These are phyloP conservation scores for Trametes punicea DNA, from an alignment of 768 basidiomycete species.

Conservation along the genomic window DNA sequence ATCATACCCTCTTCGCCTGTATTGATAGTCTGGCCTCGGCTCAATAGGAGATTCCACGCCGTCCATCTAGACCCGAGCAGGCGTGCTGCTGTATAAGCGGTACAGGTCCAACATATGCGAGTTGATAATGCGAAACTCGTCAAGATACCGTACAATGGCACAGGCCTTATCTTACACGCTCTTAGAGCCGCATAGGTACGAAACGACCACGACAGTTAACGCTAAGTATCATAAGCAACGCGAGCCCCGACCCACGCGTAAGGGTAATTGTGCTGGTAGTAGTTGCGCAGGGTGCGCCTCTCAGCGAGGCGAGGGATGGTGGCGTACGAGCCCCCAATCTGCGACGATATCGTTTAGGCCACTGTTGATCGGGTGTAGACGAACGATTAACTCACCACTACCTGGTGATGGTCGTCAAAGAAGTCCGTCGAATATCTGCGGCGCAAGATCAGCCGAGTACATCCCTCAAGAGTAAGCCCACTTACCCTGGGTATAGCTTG, in stretches of 20 bases:
- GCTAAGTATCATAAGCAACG: constrained; percentile 53
- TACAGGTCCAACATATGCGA: no score
- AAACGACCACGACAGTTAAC: no score
- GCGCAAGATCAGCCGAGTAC: background rate
- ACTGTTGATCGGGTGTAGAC: background rate
- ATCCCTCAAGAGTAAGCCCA: background rate
- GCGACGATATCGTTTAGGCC: constrained; percentile 8
- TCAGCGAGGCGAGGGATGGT: constrained; percentile 82
- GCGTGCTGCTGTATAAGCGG: no score
- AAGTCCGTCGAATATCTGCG: constrained; percentile 81
- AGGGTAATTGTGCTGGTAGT: constrained; percentile 88
- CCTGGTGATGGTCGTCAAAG: constrained; percentile 81
- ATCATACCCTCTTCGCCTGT: no score
- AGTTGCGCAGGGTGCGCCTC: constrained; percentile 79
- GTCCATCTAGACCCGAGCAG: no score
- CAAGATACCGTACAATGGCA: no score
- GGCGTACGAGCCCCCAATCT: constrained; percentile 90
- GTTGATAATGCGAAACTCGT: no score
- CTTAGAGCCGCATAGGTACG: no score
- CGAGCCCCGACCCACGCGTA: constrained; percentile 85
- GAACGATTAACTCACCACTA: constrained; percentile 63
- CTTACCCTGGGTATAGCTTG: constrained; percentile 81
- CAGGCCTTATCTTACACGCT: no score
- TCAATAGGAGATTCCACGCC: no score
- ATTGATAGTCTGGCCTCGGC: no score